A percentile compares a stretch with the other conserved stretches of the same genome.
phyloP scores from a whole-genome alignment of 805 yeast species.

The Hanseniaspora hatyaiensis region DNA sequence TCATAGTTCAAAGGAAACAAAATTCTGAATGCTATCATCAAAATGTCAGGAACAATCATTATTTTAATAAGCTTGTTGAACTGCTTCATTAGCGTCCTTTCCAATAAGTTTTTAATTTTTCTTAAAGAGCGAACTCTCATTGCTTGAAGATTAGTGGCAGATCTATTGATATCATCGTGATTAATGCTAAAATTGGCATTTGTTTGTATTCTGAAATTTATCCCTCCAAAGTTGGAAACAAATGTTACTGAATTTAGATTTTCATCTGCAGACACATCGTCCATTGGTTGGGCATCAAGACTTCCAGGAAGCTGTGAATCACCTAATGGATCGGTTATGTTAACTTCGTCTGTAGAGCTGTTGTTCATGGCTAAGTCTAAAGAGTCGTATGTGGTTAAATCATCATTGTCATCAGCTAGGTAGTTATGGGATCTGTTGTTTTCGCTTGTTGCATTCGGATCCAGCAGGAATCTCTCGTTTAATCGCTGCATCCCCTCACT shows the following conservation, averaged over 20 bases:
- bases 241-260: slow-evolving; percentile 11
- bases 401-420: neutral
- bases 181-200: slow-evolving; percentile 11
- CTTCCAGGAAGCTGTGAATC: slow-evolving; percentile 10
- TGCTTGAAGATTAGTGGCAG: neutral
- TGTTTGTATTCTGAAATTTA: slow-evolving; percentile 14
- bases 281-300: neutral
- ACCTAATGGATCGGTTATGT: neutral
- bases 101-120: slow-evolving; percentile 1
- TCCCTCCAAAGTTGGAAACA: slow-evolving; percentile 11
- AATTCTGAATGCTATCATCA: slow-evolving; percentile 21
- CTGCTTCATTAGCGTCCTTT: slow-evolving; percentile 19
- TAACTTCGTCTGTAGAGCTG: neutral
- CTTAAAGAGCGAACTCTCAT: neutral
- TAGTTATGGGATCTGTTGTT: too few species aligned
- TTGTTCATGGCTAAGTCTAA: neutral
- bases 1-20: slow-evolving; percentile 30
- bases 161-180: neutral
- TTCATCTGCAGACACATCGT: neutral
- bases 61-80: slow-evolving; percentile 25
- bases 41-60: slow-evolving; percentile 23
- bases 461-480: neutral
- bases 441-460: neutral
- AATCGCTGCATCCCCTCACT: slow-evolving; percentile 1
- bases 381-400: neutral